Conservation (phyloP, 2,329 filamentous ascomycete genomes). For the Tothia fuscella region DNA sequence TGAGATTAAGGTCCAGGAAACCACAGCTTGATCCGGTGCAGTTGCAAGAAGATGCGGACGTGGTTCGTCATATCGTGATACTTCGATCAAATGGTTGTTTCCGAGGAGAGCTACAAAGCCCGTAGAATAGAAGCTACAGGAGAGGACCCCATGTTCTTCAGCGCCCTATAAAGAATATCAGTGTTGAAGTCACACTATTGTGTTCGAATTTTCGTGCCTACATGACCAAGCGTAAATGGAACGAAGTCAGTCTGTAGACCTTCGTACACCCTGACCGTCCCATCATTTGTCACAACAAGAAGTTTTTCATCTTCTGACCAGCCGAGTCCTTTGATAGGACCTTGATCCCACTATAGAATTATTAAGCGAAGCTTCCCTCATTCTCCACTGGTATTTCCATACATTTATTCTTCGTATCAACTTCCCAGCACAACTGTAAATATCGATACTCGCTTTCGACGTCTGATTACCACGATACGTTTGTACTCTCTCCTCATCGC, state of each 20-base stretch:
- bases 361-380: not conserved
- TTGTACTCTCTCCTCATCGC: slow-evolving; percentile 75
- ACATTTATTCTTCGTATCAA: slow-evolving; percentile 66
- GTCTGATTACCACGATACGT: slow-evolving; percentile 61
- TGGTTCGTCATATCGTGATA: slow-evolving; percentile 84
- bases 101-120: slow-evolving; percentile 88
- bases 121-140: slow-evolving; percentile 82
- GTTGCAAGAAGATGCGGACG: slow-evolving; percentile 70
- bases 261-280: slow-evolving; percentile 79
- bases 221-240: slow-evolving; percentile 81
- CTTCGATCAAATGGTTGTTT: slow-evolving; percentile 76
- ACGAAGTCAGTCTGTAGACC: slow-evolving; percentile 91
- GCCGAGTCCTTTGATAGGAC: slow-evolving; percentile 72
- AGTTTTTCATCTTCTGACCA: slow-evolving; percentile 96
- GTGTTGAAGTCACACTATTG: not conserved
- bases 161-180: slow-evolving; percentile 43
- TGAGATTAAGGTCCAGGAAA: slow-evolving; percentile 81
- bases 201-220: slow-evolving; percentile 18
- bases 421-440: slow-evolving; percentile 89
- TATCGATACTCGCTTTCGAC: slow-evolving; percentile 74
- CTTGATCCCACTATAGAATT: slow-evolving; percentile 64
- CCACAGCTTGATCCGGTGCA: slow-evolving; percentile 64
- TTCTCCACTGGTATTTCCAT: slow-evolving; percentile 20
- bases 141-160: slow-evolving; percentile 74
- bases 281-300: slow-evolving; percentile 77